A percentile compares a stretch with the other conserved stretches of the same genome.
Conservation (phyloP, 176 grass and related monocot species). For the Zea mays region DNA sequence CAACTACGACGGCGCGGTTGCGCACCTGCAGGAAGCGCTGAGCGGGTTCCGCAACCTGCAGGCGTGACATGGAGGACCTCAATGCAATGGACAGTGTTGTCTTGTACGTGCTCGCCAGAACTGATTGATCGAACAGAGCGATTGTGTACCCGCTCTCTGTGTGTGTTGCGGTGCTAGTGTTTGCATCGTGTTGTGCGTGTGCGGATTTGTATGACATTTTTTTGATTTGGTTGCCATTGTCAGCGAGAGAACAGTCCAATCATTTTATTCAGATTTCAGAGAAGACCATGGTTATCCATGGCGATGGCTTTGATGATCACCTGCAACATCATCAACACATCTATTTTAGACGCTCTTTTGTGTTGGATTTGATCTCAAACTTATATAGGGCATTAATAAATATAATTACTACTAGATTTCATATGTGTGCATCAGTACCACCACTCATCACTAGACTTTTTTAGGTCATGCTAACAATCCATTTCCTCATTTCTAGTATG, state of each 20-base stretch:
- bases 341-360: too few species aligned
- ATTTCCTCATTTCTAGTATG: too few species aligned
- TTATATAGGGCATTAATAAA: too few species aligned
- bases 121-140: not conserved
- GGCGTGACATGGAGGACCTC: not conserved
- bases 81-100: not conserved
- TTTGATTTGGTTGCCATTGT: not conserved
- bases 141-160: not conserved
- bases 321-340: too few species aligned
- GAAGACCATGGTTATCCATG: not conserved
- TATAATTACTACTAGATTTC: too few species aligned
- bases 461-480: too few species aligned
- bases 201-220: not conserved
- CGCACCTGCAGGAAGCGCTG: constrained; percentile 57
- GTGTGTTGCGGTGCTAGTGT: not conserved
- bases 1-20: constrained; percentile 69
- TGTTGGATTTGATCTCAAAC: too few species aligned
- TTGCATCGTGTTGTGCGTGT: not conserved
- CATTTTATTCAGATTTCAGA: not conserved
- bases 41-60: constrained; percentile 35
- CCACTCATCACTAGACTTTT: too few species aligned
- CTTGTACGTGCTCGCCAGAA: not conserved
- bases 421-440: too few species aligned
- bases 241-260: not conserved
- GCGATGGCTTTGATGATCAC: not conserved